phyloP scores from a whole-genome alignment of 2,329 filamentous ascomycete genomes.

The Cordyceps javanica region DNA sequence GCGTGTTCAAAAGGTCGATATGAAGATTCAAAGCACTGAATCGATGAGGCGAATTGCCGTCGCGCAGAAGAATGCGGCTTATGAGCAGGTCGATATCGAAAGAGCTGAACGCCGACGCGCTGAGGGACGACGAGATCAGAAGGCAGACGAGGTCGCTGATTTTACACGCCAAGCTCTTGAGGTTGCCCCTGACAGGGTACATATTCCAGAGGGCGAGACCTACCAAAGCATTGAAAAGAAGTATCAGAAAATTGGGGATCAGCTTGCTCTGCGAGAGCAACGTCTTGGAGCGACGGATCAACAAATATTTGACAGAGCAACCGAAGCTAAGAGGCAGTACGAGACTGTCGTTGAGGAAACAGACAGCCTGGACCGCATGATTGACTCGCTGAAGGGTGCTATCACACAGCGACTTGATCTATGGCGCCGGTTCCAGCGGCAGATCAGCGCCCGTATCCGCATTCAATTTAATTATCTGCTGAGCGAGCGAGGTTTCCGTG shows the following conservation, averaged over 20 bases:
- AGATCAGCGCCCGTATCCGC: slow-evolving; percentile 80
- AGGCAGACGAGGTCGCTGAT: slow-evolving; percentile 42
- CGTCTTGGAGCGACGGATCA: slow-evolving; percentile 58
- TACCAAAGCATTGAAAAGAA: slow-evolving; percentile 47
- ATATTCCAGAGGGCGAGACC: slow-evolving; percentile 60
- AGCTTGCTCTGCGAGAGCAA: slow-evolving; percentile 51
- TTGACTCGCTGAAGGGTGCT: slow-evolving; percentile 46
- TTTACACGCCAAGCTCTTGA: slow-evolving; percentile 49
- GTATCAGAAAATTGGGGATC: slow-evolving; percentile 47
- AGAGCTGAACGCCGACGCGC: slow-evolving; percentile 39
- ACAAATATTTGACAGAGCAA: slow-evolving; percentile 50
- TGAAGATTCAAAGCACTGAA: slow-evolving; percentile 43
- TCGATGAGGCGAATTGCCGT: slow-evolving; percentile 49
- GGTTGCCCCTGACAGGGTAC: slow-evolving; percentile 50
- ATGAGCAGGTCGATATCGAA: slow-evolving; percentile 44
- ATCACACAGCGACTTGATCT: slow-evolving; percentile 64
- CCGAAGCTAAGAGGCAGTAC: slow-evolving; percentile 35
- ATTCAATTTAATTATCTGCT: slow-evolving; percentile 84
- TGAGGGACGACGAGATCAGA: slow-evolving; percentile 41
- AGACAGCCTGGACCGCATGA: slow-evolving; percentile 33
- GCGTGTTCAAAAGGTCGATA: slow-evolving; percentile 49
- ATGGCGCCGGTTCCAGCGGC: slow-evolving; percentile 75
- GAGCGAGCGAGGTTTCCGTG: slow-evolving; percentile 82
- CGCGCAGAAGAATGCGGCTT: slow-evolving; percentile 55
- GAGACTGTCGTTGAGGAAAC: slow-evolving; percentile 38